Conservation (phyloP, 2,329 filamentous ascomycete species). For the Fusarium floridanum region DNA sequence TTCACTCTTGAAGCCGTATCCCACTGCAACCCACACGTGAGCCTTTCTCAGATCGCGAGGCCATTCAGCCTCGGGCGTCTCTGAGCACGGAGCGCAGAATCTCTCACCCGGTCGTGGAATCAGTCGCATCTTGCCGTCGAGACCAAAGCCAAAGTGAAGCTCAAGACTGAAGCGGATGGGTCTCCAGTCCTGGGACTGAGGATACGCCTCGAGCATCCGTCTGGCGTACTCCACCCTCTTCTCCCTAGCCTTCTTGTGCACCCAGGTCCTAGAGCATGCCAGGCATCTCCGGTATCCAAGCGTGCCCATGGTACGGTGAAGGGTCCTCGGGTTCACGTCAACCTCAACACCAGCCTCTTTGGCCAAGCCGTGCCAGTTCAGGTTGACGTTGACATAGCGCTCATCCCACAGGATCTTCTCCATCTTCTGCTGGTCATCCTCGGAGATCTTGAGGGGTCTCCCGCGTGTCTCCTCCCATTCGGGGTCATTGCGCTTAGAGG, state of each 20-base stretch:
- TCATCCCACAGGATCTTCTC: constrained; percentile 55
- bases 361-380: constrained; percentile 53
- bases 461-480: constrained; percentile 56
- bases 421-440: constrained; percentile 53
- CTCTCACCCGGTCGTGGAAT: constrained; percentile 52
- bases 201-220: constrained; percentile 50
- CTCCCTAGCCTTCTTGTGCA: constrained; percentile 50
- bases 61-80: constrained; percentile 46
- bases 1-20: constrained; percentile 55
- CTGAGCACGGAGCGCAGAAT: constrained; percentile 47
- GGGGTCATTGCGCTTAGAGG: constrained; percentile 52
- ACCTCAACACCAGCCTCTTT: constrained; percentile 51
- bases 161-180: constrained; percentile 53
- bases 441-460: constrained; percentile 51
- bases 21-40: constrained; percentile 53
- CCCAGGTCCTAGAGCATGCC: constrained; percentile 47
- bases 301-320: constrained; percentile 55
- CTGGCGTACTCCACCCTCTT: constrained; percentile 52
- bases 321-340: constrained; percentile 51
- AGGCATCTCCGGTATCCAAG: constrained; percentile 53
- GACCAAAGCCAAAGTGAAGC: constrained; percentile 55
- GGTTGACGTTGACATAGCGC: constrained; percentile 47
- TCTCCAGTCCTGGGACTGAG: constrained; percentile 50
- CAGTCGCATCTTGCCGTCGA: constrained; percentile 53
- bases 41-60: constrained; percentile 51